Base-by-base conservation (phyloP, 1,139 yeast species). In the Lodderomyces pseudojiufengensis region DNA sequence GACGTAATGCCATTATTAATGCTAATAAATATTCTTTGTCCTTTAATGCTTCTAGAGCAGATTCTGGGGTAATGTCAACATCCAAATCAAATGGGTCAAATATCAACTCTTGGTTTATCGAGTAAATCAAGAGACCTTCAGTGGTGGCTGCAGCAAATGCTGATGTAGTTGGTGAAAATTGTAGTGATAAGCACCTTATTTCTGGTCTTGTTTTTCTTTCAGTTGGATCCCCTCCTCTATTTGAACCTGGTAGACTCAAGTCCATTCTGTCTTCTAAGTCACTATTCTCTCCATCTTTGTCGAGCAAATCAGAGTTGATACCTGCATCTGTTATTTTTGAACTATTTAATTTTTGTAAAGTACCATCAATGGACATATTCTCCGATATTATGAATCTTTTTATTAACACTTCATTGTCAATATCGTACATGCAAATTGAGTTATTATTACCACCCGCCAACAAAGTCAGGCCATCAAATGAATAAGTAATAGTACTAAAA, bases 81-180 rank as follows among this genome's bases (percentile, higher is more conserved):
- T 92, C 98, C 53, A 92, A 73, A 57, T 94, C 97, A 57, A 86
- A 87, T 29, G 99, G 98, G 65, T 92, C 99, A 54, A 92, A 94
- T 31, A 80, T 65, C 32, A 86, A 64, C 11, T 76, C 67, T 40
- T 81, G 80, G 55, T 90, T 95, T 27, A 88, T 76, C 1, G 95
- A 82, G 56, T 78, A 92, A 2, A 92, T 69, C 41, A 90, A 65
- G 34, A 94, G 65, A 6, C 99, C 99, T 58, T 92, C 98, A 0
- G 98, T 92, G 1, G 96, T 81, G 0, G 97, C 95, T 22, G 95
- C 96, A 2, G 95, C 94, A 67, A 94, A 94, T 21, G 95, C 80
- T 29, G 84, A 73, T 7, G 95, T 84, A 0, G 97, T 84, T 18
- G 98, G 98, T 3, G 96, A 85, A 53, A 90, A 92, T 46, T 74